Conservation (phyloP, 169 alveolate genomes). For the Cryptosporidium baileyi region DNA sequence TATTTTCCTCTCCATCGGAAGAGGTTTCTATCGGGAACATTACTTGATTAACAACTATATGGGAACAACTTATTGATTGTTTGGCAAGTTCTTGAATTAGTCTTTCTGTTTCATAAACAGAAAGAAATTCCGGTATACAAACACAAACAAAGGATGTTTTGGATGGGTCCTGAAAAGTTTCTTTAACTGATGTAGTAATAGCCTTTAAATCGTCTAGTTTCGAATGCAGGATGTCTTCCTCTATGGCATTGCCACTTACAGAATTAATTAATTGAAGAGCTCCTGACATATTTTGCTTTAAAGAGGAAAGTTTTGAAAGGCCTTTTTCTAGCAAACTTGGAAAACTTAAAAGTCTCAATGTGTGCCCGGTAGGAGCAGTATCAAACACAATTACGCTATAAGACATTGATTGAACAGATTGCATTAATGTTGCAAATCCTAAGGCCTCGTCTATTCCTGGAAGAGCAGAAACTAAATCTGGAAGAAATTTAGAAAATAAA, state of each 20-base stretch:
- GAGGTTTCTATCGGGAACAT: slow-evolving; percentile 86
- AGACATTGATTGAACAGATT: slow-evolving; percentile 91
- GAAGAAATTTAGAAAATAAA: slow-evolving; percentile 76
- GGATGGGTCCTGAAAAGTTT: slow-evolving; percentile 74
- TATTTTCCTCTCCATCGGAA: neutral
- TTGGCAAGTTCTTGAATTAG: slow-evolving; percentile 94
- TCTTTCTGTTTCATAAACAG: slow-evolving; percentile 98
- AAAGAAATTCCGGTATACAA: slow-evolving; percentile 98
- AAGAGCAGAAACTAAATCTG: slow-evolving; percentile 91
- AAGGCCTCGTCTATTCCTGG: slow-evolving; percentile 99
- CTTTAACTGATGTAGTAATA: slow-evolving; percentile 73
- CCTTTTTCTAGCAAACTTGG: slow-evolving; percentile 95
- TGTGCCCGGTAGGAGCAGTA: slow-evolving; percentile 99
- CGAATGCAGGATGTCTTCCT: slow-evolving; percentile 74
- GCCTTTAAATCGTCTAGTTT: slow-evolving; percentile 74
- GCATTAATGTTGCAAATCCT: slow-evolving; percentile 94
- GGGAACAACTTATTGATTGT: slow-evolving; percentile 92
- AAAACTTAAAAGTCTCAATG: slow-evolving; percentile 94
- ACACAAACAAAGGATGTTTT: slow-evolving; percentile 98
- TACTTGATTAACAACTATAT: slow-evolving; percentile 96
- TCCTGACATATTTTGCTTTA: slow-evolving; percentile 83
- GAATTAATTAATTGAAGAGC: slow-evolving; percentile 76
- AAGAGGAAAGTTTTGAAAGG: slow-evolving; percentile 84
- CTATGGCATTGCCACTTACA: slow-evolving; percentile 60
- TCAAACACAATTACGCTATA: slow-evolving; percentile 95